Evolutionary conservation across 257 asterid genomes (phyloP).

Genomic region (Solanum pennellii): DNA sequence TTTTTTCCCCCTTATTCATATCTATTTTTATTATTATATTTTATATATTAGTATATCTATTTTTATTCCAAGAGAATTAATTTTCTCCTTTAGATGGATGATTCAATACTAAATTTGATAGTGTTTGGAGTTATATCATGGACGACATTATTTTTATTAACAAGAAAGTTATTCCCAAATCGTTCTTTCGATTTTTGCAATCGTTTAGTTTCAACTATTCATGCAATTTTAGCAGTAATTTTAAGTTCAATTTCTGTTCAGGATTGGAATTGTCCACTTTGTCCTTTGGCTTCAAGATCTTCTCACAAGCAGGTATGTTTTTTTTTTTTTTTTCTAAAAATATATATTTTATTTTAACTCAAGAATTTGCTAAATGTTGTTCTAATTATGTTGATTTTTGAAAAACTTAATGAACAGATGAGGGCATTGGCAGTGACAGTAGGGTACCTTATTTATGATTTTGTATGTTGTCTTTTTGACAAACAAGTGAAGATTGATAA

Average conservation of each 20-base stretch:
- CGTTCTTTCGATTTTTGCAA: constrained; percentile 78
- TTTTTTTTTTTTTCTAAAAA: background rate
- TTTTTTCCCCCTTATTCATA: background rate
- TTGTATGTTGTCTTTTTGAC: constrained; percentile 56
- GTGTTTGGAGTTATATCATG: constrained; percentile 44
- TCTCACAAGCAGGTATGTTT: constrained; percentile 53
- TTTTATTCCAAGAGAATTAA: background rate
- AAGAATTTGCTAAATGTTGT: background rate
- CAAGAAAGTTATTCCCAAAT: constrained; percentile 22
- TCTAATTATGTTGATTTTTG: background rate
- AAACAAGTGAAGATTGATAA: constrained; percentile 45
- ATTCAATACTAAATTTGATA: constrained; percentile 23
- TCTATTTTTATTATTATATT: background rate
- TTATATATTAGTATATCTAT: background rate
- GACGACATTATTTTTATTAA: constrained; percentile 41
- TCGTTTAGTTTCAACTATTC: constrained; percentile 57
- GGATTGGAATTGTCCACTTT: constrained; percentile 71
- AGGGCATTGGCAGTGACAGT: constrained; percentile 34
- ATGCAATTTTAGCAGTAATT: constrained; percentile 48
- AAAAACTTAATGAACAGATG: constrained; percentile 37
- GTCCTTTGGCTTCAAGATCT: constrained; percentile 58
- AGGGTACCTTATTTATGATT: constrained; percentile 57
- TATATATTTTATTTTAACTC: background rate
- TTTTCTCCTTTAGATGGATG: constrained; percentile 35
- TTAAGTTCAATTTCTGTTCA: constrained; percentile 54